Evolutionary conservation across 139 green algal genomes (phyloP).

Genomic region (Tetradesmus obliquus): DNA sequence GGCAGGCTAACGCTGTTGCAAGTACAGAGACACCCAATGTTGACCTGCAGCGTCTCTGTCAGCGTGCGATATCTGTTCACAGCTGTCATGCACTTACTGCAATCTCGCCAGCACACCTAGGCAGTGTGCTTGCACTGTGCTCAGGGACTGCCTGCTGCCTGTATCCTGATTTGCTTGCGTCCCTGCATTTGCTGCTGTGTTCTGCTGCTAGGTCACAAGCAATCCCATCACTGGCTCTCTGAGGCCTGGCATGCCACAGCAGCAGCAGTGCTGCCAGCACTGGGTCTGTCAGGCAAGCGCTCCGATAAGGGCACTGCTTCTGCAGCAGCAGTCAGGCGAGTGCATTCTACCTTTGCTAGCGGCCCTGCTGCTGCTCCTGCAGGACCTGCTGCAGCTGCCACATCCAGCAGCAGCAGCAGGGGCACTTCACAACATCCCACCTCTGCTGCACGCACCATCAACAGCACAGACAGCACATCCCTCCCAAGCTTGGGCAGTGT

Average conservation of each 20-base stretch:
- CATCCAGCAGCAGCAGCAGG: neutral
- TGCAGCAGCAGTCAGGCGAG: neutral
- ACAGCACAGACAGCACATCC: neutral
- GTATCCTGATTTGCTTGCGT: neutral
- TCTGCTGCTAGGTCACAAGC: neutral
- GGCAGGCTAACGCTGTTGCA: too few relatives aligned
- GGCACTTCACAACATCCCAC: neutral
- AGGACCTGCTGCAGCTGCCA: neutral
- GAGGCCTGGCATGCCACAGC: neutral
- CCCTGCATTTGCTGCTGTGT: neutral
- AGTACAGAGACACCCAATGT: too few relatives aligned
- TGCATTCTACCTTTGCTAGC: neutral
- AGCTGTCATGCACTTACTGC: too few relatives aligned
- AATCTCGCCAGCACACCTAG: too few relatives aligned
- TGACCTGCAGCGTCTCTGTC: too few relatives aligned
- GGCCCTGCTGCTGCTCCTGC: neutral
- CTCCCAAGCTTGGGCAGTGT: neutral
- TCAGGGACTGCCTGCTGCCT: too few relatives aligned
- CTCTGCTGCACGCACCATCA: neutral
- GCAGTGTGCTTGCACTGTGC: too few relatives aligned
- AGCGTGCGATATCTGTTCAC: too few relatives aligned
- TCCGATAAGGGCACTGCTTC: too few relatives aligned
- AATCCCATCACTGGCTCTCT: neutral
- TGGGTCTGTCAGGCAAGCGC: neutral
- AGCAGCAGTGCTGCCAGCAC: neutral